These are phyloP conservation scores for Leishmania turanica DNA, from an alignment of 208 protist genomes.

Conservation along the genomic window DNA sequence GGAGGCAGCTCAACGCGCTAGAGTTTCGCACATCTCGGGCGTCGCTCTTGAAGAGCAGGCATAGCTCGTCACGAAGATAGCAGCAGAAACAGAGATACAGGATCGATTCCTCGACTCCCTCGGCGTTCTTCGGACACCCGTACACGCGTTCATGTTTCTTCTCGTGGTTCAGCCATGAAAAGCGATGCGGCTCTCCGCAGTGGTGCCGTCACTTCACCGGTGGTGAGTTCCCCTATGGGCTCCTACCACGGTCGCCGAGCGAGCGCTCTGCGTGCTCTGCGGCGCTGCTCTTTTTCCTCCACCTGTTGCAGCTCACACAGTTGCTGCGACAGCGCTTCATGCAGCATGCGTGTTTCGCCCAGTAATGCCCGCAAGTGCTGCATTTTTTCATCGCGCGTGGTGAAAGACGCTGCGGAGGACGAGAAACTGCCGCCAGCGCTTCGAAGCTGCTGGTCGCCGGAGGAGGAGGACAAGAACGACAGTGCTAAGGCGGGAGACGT, in stretches of 20 bases:
- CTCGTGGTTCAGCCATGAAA: neutral
- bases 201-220: neutral
- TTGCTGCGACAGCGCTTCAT: constrained; percentile 16
- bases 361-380: constrained; percentile 10
- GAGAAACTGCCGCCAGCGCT: too few relatives aligned
- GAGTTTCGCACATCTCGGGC: neutral
- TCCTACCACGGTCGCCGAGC: neutral
- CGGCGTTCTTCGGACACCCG: neutral
- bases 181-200: too few relatives aligned
- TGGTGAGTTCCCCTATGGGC: too few relatives aligned
- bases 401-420: neutral
- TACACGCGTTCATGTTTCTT: neutral
- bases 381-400: neutral
- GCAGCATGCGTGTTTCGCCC: constrained; percentile 14
- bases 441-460: neutral
- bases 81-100: neutral
- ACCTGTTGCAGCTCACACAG: constrained; percentile 11
- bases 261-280: neutral
- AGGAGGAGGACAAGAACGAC: neutral
- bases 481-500: neutral
- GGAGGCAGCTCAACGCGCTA: neutral
- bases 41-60: neutral
- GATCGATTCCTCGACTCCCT: neutral
- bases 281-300: constrained; percentile 5
- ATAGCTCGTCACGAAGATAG: neutral